These are phyloP conservation scores for Thalassiosira mediterranea DNA, from an alignment of 352 stramenopile genomes.

Conservation along the genomic window DNA sequence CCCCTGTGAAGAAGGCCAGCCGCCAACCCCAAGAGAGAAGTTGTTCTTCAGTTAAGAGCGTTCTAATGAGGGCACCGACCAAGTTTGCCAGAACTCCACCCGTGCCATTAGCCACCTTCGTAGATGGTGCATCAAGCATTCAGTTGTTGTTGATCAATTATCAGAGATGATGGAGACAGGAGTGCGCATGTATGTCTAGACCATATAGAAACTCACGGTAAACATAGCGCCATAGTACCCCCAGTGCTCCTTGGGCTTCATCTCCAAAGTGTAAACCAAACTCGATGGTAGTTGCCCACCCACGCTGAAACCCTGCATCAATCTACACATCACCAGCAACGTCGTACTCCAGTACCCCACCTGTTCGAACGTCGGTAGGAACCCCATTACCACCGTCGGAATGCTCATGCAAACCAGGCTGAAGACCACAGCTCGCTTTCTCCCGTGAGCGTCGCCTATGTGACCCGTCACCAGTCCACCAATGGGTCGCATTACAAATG, in stretches of 20 bases:
- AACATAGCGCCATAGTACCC: slow-evolving; percentile 74
- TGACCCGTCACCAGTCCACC: slow-evolving; percentile 54
- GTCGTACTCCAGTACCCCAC: slow-evolving; percentile 49
- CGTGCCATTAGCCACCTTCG: slow-evolving; percentile 59
- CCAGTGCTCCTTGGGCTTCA: slow-evolving; percentile 59
- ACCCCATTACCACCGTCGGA: slow-evolving; percentile 66
- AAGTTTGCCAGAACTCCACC: slow-evolving; percentile 71
- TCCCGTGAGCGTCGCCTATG: slow-evolving; percentile 66
- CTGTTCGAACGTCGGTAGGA: slow-evolving; percentile 63
- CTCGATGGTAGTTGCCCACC: slow-evolving; percentile 64
- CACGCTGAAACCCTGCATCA: slow-evolving; percentile 68
- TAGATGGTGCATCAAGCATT: background rate
- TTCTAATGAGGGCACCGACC: slow-evolving; percentile 58
- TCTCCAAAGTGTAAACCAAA: slow-evolving; percentile 68
- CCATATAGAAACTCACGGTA: slow-evolving; percentile 29
- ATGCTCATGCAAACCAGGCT: slow-evolving; percentile 65
- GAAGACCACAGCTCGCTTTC: slow-evolving; percentile 60
- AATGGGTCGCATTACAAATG: slow-evolving; percentile 71
- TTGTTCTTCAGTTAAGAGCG: slow-evolving; percentile 59
- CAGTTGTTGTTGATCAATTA: background rate
- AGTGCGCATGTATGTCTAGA: background rate
- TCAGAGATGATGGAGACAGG: too few relatives aligned
- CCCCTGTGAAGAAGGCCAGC: slow-evolving; percentile 74
- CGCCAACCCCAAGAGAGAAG: slow-evolving; percentile 72
- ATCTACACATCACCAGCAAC: slow-evolving; percentile 54